Percentiles rank a stretch among this genome's conserved stretches.
Evolutionary conservation across 2,329 filamentous ascomycete genomes (phyloP).

Genomic region (Talaromyces sp.): DNA sequence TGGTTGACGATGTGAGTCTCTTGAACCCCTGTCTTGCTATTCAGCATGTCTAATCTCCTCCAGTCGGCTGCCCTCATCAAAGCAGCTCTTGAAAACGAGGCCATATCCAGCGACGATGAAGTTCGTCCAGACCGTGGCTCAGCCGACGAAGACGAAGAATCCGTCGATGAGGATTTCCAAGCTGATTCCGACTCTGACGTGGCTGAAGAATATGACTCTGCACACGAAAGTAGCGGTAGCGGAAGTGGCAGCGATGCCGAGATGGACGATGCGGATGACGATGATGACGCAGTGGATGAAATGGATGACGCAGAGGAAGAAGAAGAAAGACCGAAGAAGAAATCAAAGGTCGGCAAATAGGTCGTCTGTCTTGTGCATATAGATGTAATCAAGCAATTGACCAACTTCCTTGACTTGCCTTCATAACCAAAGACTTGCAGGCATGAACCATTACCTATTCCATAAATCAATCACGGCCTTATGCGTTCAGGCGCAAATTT

Average conservation of each 20-base stretch:
- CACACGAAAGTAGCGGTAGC: conserved; percentile 78
- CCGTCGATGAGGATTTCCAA: conserved; percentile 91
- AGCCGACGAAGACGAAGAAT: conserved; percentile 94
- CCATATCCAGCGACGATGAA: conserved; percentile 81
- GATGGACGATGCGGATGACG: conserved; percentile 50
- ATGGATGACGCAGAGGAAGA: conserved; percentile 45
- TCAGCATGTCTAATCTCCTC: conserved; percentile 24
- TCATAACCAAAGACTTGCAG: background rate
- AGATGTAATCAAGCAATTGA: background rate
- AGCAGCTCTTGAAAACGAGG: conserved; percentile 78
- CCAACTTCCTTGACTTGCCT: background rate
- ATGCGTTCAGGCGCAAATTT: background rate
- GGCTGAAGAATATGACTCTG: conserved; percentile 91
- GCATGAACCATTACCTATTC: background rate
- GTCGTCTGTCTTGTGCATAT: conserved; percentile 10
- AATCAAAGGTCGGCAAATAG: conserved; percentile 51
- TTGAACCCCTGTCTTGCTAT: background rate
- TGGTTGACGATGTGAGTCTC: conserved; percentile 80
- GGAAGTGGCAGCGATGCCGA: conserved; percentile 63
- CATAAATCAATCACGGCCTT: background rate
- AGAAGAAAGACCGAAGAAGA: conserved; percentile 62
- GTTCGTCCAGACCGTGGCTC: conserved; percentile 76
- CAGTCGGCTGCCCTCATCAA: conserved; percentile 63
- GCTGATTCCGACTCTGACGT: conserved; percentile 91
- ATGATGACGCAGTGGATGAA: conserved; percentile 37